Base-by-base conservation (phyloP, 345 rosid genomes). In the Hibiscus syriacus region DNA sequence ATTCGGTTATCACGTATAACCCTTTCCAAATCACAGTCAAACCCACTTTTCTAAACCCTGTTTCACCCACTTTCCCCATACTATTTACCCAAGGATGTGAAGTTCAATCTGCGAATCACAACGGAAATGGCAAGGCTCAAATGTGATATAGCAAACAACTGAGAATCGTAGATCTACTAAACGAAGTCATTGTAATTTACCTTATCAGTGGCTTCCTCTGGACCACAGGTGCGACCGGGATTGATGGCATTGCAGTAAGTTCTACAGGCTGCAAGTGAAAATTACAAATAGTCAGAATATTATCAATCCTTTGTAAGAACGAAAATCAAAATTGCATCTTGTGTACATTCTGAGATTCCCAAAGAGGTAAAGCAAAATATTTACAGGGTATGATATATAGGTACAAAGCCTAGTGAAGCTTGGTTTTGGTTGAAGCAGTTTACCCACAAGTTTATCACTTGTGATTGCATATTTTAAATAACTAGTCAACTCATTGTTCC, bases 181-280 rank as follows among this genome's bases (percentile, higher is more conserved):
- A 9, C 26, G 4, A 58, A 58, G 26, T 17, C 32, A 55, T 16
- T 14, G 4, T 10, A 2, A 16, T 9, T 56, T 84, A 87, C 99
- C 95, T 86, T 64, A 94, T 91, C 38, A 87, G 76, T 8, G 97
- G 99, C 74, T 87, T 94, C 49, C 79, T 64, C 72, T 75, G 88
- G 26, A 75, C 80, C 30, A 73, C 70, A 19, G 90, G 78, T 4
- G 83, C 80, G 57, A 80, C 50, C 49, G 86, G 63, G 16, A 70
- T 55, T 0, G 72, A 53, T 16, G 56, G 64, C 13, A 78, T 82
- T 39, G 72, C 82, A 26, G 69, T 45, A 66, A 85, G 90, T 71
- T 89, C 96, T 6, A 66, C 61, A 74, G 84, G 83, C 99, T 94
- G 49, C 29, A 11, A 25, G 61, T 64, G 53, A 61, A 72, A 76